Percentiles rank a stretch among this genome's conserved stretches.
Conservation (phyloP, 192 early-diverging fungal genomes). For the Coemansia sp. region DNA sequence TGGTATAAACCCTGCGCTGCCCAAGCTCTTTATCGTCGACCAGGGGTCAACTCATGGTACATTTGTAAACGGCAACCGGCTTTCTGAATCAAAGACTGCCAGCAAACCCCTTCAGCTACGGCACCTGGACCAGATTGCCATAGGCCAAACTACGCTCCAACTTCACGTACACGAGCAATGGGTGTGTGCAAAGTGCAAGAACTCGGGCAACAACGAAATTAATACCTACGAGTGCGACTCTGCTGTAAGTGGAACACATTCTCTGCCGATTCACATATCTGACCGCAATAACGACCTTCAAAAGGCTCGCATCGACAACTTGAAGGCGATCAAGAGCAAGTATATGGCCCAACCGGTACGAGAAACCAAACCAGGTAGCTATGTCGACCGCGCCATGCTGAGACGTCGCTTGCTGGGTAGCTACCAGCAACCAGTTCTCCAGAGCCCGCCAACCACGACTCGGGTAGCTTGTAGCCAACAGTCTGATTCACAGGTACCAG, state of each 20-base stretch:
- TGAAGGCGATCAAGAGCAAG: constrained; percentile 29
- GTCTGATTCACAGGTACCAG: background rate
- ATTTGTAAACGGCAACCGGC: constrained; percentile 66
- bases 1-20: background rate
- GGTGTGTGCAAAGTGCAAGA: constrained; percentile 67
- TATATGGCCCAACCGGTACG: constrained; percentile 2
- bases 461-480: background rate
- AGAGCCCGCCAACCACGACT: background rate
- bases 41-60: constrained; percentile 80
- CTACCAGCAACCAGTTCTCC: background rate
- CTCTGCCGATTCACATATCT: background rate
- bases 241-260: background rate
- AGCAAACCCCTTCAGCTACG: constrained; percentile 62
- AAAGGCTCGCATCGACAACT: constrained; percentile 25
- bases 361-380: constrained; percentile 10
- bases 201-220: constrained; percentile 60
- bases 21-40: constrained; percentile 61
- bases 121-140: constrained; percentile 62
- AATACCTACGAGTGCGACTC: background rate
- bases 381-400: constrained; percentile 32
- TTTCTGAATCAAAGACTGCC: constrained; percentile 66
- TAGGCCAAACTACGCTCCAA: constrained; percentile 65
- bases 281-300: constrained; percentile 5
- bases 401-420: constrained; percentile 20
- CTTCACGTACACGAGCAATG: constrained; percentile 69